These are phyloP conservation scores for Aspergillus arachidicola DNA, from an alignment of 2,329 filamentous ascomycete species.

Conservation along the genomic window DNA sequence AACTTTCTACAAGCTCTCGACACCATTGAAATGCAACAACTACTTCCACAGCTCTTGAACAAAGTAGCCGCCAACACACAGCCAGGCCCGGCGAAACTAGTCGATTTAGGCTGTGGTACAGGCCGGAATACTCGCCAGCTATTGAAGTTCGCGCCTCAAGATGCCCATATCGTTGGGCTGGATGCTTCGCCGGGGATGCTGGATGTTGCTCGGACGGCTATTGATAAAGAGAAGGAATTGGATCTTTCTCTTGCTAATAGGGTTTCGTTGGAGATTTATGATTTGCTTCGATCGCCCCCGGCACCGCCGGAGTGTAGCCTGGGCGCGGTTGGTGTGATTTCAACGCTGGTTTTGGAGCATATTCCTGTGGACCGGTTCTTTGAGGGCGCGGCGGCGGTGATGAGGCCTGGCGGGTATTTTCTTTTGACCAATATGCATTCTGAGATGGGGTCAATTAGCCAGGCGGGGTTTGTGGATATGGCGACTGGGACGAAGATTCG, in stretches of 20 bases:
- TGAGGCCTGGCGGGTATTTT: conserved; percentile 53
- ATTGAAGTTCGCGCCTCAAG: conserved; percentile 19
- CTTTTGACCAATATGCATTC: conserved; percentile 71
- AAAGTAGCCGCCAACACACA: conserved; percentile 21
- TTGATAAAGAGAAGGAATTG: conserved; percentile 21
- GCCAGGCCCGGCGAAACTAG: conserved; percentile 41
- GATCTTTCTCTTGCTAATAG: conserved; percentile 5
- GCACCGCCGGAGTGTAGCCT: conserved; percentile 21
- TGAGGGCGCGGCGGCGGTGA: conserved; percentile 44
- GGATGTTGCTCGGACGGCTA: conserved; percentile 49
- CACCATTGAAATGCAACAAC: conserved; percentile 54
- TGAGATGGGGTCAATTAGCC: conserved; percentile 62
- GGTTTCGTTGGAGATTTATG: conserved; percentile 39
- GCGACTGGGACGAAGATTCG: conserved; percentile 59
- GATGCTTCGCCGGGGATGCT: conserved; percentile 63
- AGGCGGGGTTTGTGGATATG: conserved; percentile 64
- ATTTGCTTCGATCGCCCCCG: conserved; percentile 39
- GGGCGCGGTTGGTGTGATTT: conserved; percentile 53
- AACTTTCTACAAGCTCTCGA: conserved; percentile 69
- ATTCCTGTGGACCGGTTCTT: conserved; percentile 63
- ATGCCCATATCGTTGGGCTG: conserved; percentile 53
- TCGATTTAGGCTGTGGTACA: conserved; percentile 69
- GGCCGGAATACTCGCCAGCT: conserved; percentile 64
- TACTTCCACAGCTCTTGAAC: conserved; percentile 55
- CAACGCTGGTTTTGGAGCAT: conserved; percentile 68